Evolutionary conservation across 495 filamentous ascomycete genomes (phyloP).

Genomic region (Aspergillus sclerotioniger): DNA sequence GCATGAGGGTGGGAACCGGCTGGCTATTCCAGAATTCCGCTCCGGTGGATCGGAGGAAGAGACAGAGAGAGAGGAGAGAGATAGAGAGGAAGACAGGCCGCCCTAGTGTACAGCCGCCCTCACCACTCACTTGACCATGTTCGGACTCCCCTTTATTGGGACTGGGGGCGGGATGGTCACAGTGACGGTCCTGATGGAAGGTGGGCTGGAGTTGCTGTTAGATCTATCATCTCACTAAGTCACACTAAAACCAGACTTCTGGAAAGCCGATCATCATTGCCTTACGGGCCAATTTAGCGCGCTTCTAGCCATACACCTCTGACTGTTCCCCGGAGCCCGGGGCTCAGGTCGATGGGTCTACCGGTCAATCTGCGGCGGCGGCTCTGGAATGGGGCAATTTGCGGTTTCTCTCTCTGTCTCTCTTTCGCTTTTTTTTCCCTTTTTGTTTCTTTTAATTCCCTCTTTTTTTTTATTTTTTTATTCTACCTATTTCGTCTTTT

Average conservation of each 20-base stretch:
- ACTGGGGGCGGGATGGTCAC: neutral
- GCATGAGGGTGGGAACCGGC: neutral
- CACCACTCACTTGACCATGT: neutral
- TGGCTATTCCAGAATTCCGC: conserved; percentile 12
- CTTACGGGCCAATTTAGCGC: conserved; percentile 40
- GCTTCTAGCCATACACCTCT: conserved; percentile 26
- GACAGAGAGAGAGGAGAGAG: neutral
- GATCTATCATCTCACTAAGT: conserved; percentile 49
- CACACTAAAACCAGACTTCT: conserved; percentile 42
- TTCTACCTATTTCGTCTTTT: conserved; percentile 2
- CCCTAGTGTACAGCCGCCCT: neutral
- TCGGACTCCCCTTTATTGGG: neutral
- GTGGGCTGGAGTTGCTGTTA: conserved; percentile 28
- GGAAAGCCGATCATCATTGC: conserved; percentile 40
- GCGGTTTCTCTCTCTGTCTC: conserved; percentile 10
- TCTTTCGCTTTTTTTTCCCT: conserved; percentile 8
- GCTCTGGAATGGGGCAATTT: conserved; percentile 19
- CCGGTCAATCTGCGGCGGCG: conserved; percentile 28
- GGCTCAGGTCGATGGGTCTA: conserved; percentile 36
- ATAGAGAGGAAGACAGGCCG: neutral
- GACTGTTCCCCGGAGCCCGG: conserved; percentile 43
- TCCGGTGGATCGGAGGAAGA: conserved; percentile 1
- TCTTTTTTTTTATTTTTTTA: conserved; percentile 6
- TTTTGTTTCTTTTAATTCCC: conserved; percentile 7
- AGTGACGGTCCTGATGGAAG: conserved; percentile 14